These are phyloP conservation scores for Mycena vitilis DNA, from an alignment of 768 basidiomycete genomes.

Conservation along the genomic window DNA sequence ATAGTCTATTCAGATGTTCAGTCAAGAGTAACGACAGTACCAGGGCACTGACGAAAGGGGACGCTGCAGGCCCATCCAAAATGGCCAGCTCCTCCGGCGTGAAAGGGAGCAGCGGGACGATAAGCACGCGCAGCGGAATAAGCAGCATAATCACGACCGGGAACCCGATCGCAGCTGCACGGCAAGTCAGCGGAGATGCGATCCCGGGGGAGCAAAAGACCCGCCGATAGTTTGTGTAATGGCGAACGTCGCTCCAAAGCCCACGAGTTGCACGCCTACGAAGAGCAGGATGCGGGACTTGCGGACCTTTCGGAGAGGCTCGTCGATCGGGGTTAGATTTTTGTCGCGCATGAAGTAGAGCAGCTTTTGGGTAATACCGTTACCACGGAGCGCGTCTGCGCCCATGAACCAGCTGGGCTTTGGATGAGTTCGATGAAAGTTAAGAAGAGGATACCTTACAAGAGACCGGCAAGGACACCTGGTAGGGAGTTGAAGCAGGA, in stretches of 20 bases:
- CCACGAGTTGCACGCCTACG: constrained; percentile 78
- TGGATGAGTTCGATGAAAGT: constrained; percentile 1
- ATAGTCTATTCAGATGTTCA: constrained; percentile 41
- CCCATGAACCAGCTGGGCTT: constrained; percentile 90
- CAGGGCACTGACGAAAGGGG: constrained; percentile 74
- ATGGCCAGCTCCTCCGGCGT: constrained; percentile 81
- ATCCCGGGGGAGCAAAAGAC: constrained; percentile 33
- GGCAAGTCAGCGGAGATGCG: constrained; percentile 18
- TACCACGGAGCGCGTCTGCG: constrained; percentile 79
- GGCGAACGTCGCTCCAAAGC: constrained; percentile 90
- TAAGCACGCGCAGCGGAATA: constrained; percentile 76
- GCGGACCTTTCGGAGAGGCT: constrained; percentile 83
- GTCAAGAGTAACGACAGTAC: constrained; percentile 42
- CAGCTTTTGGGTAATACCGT: constrained; percentile 86
- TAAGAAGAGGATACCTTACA: constrained; percentile 62
- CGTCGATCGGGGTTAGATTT: constrained; percentile 65
- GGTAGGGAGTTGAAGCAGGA: constrained; percentile 14
- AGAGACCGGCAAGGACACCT: constrained; percentile 86
- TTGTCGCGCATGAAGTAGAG: constrained; percentile 84
- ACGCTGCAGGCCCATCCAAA: constrained; percentile 92
- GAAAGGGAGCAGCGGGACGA: constrained; percentile 84
- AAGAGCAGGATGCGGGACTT: constrained; percentile 80
- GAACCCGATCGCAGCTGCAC: constrained; percentile 90
- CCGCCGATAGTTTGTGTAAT: constrained; percentile 90
- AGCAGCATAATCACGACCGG: constrained; percentile 89